Conservation (phyloP, 345 rosid genomes). For the Populus euphratica region DNA sequence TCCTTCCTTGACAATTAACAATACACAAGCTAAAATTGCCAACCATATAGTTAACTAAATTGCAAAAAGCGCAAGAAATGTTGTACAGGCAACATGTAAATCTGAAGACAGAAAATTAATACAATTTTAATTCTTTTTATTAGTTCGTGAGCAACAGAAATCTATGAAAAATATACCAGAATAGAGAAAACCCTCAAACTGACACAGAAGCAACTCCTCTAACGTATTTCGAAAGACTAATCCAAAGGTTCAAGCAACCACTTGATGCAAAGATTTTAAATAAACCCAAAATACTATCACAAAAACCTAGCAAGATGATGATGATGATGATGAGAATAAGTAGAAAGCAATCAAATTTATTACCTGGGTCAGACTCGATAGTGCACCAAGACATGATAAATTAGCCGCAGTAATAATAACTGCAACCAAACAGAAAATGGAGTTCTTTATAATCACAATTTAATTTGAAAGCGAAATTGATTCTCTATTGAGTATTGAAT, state of each 20-base stretch:
- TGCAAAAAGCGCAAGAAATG: not conserved
- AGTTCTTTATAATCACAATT: too few species aligned
- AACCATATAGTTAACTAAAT: not conserved
- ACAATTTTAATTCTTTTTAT: not conserved
- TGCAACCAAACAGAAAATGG: too few species aligned
- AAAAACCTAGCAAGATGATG: not conserved
- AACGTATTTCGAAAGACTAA: too few species aligned
- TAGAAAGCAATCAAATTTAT: not conserved
- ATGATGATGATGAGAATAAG: not conserved
- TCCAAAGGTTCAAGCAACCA: too few species aligned
- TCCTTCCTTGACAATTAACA: not conserved
- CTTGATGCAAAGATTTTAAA: too few species aligned
- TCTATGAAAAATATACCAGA: not conserved
- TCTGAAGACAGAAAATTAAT: not conserved
- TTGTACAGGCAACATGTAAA: not conserved
- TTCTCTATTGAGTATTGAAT: too few species aligned
- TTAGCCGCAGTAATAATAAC: too few species aligned
- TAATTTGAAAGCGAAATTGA: too few species aligned
- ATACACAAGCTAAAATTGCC: not conserved
- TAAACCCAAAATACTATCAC: too few species aligned
- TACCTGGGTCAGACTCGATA: slow-evolving; percentile 97
- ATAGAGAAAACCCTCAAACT: not conserved
- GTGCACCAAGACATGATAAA: slow-evolving; percentile 95
- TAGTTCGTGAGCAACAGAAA: not conserved
- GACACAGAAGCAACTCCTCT: not conserved